phyloP scores from a whole-genome alignment of 2,329 filamentous ascomycete species.

The Talaromyces sp. region DNA sequence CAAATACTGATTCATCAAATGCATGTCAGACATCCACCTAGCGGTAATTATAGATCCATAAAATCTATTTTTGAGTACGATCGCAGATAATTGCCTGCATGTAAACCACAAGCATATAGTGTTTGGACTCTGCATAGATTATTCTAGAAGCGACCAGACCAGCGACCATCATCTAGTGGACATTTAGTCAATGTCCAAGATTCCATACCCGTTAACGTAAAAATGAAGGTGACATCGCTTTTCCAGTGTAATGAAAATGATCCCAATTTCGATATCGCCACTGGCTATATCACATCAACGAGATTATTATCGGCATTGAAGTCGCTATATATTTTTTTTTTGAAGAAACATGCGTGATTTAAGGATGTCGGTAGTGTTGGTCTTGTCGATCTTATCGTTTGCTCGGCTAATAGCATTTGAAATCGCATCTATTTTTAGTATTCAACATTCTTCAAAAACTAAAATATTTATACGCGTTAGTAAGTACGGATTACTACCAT shows the following conservation, averaged over 20 bases:
- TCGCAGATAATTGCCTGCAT: too few relatives aligned
- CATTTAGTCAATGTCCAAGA: not conserved
- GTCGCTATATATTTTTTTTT: not conserved
- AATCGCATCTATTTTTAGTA: not conserved
- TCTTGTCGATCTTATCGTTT: not conserved
- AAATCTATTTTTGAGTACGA: not conserved
- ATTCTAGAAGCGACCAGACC: not conserved
- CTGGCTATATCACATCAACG: not conserved
- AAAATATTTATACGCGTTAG: not conserved
- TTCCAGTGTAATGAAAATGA: not conserved
- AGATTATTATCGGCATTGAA: not conserved
- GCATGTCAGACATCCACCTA: not conserved
- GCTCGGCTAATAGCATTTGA: not conserved
- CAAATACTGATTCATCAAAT: not conserved
- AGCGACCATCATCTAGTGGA: not conserved
- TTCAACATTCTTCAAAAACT: not conserved
- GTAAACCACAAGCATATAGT: not conserved
- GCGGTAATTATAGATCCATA: not conserved
- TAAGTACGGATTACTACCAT: not conserved
- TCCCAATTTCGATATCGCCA: not conserved
- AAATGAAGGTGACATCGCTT: not conserved
- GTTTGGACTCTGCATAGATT: not conserved
- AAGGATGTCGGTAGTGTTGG: too few relatives aligned
- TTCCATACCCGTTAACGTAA: not conserved
- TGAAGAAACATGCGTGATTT: not conserved